A percentile compares a stretch with the other conserved stretches of the same genome.
Conservation (phyloP, 2,329 filamentous ascomycete species). For the Fusarium sp. region DNA sequence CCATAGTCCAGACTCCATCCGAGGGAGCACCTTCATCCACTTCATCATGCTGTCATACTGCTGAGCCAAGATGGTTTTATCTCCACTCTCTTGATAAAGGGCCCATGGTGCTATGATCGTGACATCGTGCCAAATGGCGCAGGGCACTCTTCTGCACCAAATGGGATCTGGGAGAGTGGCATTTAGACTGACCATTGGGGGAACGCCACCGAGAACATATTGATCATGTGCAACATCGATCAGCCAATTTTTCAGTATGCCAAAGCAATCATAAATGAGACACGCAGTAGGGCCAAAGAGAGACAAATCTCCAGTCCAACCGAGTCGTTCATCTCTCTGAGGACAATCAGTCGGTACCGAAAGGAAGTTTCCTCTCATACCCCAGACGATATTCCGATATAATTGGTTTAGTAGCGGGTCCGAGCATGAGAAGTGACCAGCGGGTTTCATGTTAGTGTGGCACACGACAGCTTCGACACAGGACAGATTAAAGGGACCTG, state of each 20-base stretch:
- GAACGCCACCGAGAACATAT: constrained; percentile 10
- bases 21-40: constrained; percentile 48
- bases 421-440: constrained; percentile 63
- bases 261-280: constrained; percentile 62
- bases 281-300: constrained; percentile 62
- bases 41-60: constrained; percentile 54
- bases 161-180: neutral
- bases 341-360: constrained; percentile 67
- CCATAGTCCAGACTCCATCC: neutral
- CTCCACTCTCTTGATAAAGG: constrained; percentile 52
- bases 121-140: constrained; percentile 56
- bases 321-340: constrained; percentile 60
- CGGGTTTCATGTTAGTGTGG: constrained; percentile 63
- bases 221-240: constrained; percentile 26
- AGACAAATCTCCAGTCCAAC: constrained; percentile 53
- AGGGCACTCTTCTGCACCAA: constrained; percentile 30
- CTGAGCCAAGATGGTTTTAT: constrained; percentile 49
- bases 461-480: constrained; percentile 50
- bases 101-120: constrained; percentile 54
- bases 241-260: constrained; percentile 56
- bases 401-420: constrained; percentile 64
- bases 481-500: constrained; percentile 4
- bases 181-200: constrained; percentile 28
- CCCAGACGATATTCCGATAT: constrained; percentile 64
- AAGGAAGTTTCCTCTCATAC: constrained; percentile 68